Evolutionary conservation across 495 filamentous ascomycete species (phyloP), one percentile per base, ranked within the genome.

Genomic region (Penicillium cataractarum): DNA sequence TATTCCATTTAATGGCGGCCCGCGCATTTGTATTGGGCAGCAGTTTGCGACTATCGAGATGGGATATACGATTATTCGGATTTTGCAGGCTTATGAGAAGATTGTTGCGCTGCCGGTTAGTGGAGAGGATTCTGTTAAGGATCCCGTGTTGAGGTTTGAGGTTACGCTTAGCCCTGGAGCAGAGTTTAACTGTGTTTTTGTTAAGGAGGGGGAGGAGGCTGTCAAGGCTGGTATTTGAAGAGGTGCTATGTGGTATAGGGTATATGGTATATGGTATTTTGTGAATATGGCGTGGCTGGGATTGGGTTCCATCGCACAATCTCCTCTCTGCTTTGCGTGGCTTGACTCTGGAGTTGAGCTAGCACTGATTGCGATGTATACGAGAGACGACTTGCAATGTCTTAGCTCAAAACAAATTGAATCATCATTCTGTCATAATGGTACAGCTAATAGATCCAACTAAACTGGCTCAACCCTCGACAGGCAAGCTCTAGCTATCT

Each of bases 1-100:
- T 61, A 78, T 87, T 42, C 86, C 86, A 5, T 89, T 89, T 55
- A 86, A 85, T 61, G 85, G 86, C 0, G 86, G 86, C 0, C 86
- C 86, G 9, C 69, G 84, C 3, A 87, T 86, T 48, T 88, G 86
- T 67, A 79, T 89, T 29, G 86, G 85, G 0, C 85, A 86, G 72
- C 83, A 87, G 62, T 86, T 87, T 71, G 87, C 87, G 17, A 76
- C 83, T 27, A 82, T 83, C 27, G 85, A 90, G 71, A 84, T 87
- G 61, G 77, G 79, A 17, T 90, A 89, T 61, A 84, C 86, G 1
- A 67, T 87, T 29, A 83, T 88, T 17, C 71, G 86, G 26, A 75
- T 90, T 24, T 60, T 89, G 60, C 89, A 90, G 76, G 80, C 76
- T 50, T 90, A 87, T 71, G 80, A 84, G 44, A 62, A 73, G 48